A percentile compares a stretch with the other conserved stretches of the same genome.
These are phyloP conservation scores for Mimosa bimucronata DNA, from an alignment of 306 rosid genomes.

Conservation along the genomic window DNA sequence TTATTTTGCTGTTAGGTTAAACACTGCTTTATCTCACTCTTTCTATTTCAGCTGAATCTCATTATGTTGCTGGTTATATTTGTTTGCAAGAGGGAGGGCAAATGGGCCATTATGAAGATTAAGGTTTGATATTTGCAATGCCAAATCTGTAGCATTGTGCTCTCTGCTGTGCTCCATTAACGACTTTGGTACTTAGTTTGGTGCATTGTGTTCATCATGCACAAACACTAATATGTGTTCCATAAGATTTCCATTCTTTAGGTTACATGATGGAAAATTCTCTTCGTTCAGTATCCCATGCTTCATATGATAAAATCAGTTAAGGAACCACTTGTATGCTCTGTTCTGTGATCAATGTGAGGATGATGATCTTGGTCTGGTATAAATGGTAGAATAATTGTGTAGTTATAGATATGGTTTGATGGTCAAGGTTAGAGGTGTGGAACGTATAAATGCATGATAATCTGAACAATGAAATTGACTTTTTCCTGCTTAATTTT, in stretches of 20 bases:
- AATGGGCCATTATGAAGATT: background rate
- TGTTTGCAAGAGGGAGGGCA: background rate
- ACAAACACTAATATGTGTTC: background rate
- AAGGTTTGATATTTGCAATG: background rate
- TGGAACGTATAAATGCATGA: background rate
- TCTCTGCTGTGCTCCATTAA: background rate
- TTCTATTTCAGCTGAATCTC: background rate
- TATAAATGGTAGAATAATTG: background rate
- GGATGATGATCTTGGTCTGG: background rate
- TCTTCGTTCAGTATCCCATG: background rate
- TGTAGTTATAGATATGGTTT: background rate
- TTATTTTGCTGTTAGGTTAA: background rate
- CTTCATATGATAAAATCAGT: conserved; percentile 8
- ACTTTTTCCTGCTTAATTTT: conserved; percentile 31
- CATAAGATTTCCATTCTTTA: background rate
- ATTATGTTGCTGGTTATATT: background rate
- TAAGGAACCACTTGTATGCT: background rate
- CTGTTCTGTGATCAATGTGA: background rate
- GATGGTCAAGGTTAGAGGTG: conserved; percentile 3
- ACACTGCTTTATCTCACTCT: background rate
- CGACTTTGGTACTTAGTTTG: background rate
- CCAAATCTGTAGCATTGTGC: background rate
- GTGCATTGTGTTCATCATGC: background rate
- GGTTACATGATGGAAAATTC: background rate
- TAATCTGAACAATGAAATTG: conserved; percentile 21